Evolutionary conservation across 495 filamentous ascomycete genomes (phyloP), one percentile per base, ranked within the genome.

Genomic region (Penicillium robsamsonii): DNA sequence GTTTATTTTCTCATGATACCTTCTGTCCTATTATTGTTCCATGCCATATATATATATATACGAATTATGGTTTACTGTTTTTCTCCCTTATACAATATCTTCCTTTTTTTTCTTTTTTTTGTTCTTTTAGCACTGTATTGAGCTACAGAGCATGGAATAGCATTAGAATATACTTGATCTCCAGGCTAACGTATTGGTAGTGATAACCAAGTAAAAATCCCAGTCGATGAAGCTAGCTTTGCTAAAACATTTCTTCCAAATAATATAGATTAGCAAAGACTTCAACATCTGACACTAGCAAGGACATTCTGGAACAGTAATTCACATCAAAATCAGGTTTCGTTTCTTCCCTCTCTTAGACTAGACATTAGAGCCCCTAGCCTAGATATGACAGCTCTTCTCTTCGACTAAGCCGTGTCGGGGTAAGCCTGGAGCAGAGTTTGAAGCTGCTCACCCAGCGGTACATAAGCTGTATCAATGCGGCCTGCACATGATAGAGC

Each of bases 1-100:
- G 5, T 27, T 22, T 33, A n/a, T 51, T 40, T n/a, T 40, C 13
- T 22, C 38, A 27, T 50, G 22, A 48, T 53, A 59, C 56, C 50
- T 44, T 40, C 35, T 33, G 33, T 48, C 37, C 6, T 49, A 22
- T 15, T 37, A 7, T 7, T 27, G 25, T 27, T n/a, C 15, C 53
- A 56, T 56, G 11, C 30, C 41, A 5, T 41, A 37, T 35, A 44
- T 42, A 37, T 35, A 44, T 42, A 42, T 42, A 18, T 7, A 7
- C 6, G 25, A 27, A 27, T 5, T 7, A 27, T 27, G 25, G 25
- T 22, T 22, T 42, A 20, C 10, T 42, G 17, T 42, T 37, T n/a
- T 2, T 37, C 33, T n/a, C 13, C 13, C 5, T 35, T 37, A n/a
- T 37, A 37, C 33, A 27, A 22, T 35, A 4, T 1, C 30, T 31